Evolutionary conservation across 371 early-diverging fungal genomes (phyloP), one percentile per base, ranked within the genome.

Genomic region (Dinochytrium kinnereticum): DNA sequence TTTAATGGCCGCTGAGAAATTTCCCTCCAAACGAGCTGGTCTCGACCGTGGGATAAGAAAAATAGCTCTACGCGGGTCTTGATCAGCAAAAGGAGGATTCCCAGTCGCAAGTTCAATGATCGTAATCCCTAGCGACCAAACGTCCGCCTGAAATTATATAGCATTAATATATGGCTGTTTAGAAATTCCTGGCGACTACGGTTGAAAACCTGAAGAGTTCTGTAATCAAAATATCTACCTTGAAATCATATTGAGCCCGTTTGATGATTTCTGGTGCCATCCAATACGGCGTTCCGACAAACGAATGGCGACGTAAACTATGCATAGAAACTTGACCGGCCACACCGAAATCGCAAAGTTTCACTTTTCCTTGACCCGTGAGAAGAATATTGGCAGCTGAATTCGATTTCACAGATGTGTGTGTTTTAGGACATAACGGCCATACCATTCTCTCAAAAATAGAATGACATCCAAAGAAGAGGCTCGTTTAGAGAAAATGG

Each of bases 21-120:
- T 78, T 5, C 92, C 94, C 19, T 92, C 90, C 38, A 96, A 74
- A 59, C 84, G 85, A 0, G 94, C 89, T 0, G 95, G 95, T 72
- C 86, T 66, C 64, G 72, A 81, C 61, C 72, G 77, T 7, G 96
- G 95, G 67, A 98, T 96, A 67, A 95, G 80, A 51, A 94, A 91
- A 50, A 98, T 88, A 0, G 97, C 97, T 51, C 91, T 87, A 87
- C 95, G 91, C 3, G 96, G 96, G 75, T 96, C 96, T 49, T 92
- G 90, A 59, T 97, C 91, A 0, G 96, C 93, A 68, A 94, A 90
- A 0, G 99, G 99, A 3, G 98, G 99, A 64, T 92, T 94, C 7
- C 95, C 93, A 24, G 96, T 96, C 68, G 97, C 98, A 93, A 97
- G 80, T 92, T 98, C 98, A 40, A 96, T 87, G 72, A 97, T 89